Evolutionary conservation across 495 filamentous ascomycete genomes (phyloP), one percentile per base, ranked within the genome.

Genomic region (Entonaema liquescens): DNA sequence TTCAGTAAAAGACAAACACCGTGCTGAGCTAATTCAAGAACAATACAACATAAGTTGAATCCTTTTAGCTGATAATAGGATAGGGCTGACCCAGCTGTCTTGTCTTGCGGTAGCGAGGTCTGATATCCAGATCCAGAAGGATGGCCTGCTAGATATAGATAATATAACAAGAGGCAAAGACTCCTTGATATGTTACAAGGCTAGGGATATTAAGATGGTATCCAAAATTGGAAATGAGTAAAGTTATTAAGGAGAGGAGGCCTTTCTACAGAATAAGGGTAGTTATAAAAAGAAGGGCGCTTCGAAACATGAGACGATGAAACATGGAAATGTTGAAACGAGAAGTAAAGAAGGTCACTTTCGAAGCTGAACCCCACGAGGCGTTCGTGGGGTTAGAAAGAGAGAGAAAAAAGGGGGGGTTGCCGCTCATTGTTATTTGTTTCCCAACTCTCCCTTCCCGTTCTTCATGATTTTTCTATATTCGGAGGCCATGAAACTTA

Each of bases 271-370:
- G 60, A 56, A 38, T 40, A 38, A 26, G 50, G 17, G 25, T 35
- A 52, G 66, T 59, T 74, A 71, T 67, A 74, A 71, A 74, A 74
- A 71, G 67, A 52, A 64, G 29, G 59, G 68, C 72, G 71, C 68
- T 64, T 74, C 60, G 68, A 76, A 72, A 74, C 68, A 72, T 71
- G 74, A 72, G 72, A 76, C 71, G 58, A 70, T 53, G 70, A 68
- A 76, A 76, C 67, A 44, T 5, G 60, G 68, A 76, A 74, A 76
- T 67, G 19, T 23, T 9, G 59, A 67, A 23, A 42, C 55, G n/a
- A 56, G 29, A 55, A 21, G 25, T 9, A 57, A 29, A 57, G 52
- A 44, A 28, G 36, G 66, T 19, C 52, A 47, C 2, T 36, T 65
- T 5, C 12, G 35, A 52, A 59, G 42, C 1, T 13, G 50, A 64